phyloP scores from a whole-genome alignment of 805 yeast genomes.

The Hanseniaspora singularis region DNA sequence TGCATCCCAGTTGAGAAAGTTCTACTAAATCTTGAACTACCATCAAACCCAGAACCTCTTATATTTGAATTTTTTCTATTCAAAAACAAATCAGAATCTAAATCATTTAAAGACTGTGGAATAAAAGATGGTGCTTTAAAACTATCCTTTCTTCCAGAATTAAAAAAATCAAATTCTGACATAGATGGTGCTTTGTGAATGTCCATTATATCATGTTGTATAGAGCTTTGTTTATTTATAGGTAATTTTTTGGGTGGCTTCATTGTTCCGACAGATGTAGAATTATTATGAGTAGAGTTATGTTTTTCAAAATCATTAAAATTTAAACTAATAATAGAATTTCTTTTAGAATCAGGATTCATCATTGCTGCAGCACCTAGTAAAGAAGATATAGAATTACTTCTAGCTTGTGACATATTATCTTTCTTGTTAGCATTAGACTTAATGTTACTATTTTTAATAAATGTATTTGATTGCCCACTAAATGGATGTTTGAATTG shows the following conservation, averaged over 20 bases:
- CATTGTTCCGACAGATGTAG: slow-evolving; percentile 16
- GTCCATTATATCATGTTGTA: slow-evolving; percentile 10
- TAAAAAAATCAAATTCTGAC: slow-evolving; percentile 18
- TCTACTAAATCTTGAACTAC: slow-evolving; percentile 12
- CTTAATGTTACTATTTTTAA: slow-evolving; percentile 17
- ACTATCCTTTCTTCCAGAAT: slow-evolving; percentile 15
- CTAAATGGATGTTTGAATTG: slow-evolving; percentile 14
- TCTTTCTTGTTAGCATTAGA: slow-evolving; percentile 17
- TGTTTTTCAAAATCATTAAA: slow-evolving; percentile 22
- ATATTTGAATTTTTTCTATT: slow-evolving; percentile 27
- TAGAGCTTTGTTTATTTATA: slow-evolving; percentile 4
- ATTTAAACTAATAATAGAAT: slow-evolving; percentile 23
- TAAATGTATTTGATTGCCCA: slow-evolving; percentile 7
- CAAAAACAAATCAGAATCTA: slow-evolving; percentile 26
- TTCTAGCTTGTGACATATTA: slow-evolving; percentile 18
- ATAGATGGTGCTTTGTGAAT: slow-evolving; percentile 16
- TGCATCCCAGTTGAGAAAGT: slow-evolving; percentile 16
- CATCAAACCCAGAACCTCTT: slow-evolving; percentile 20
- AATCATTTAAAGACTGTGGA: slow-evolving; percentile 18
- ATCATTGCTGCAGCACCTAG: slow-evolving; percentile 16
- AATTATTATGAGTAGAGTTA: slow-evolving; percentile 12
- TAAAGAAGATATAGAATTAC: slow-evolving; percentile 16
- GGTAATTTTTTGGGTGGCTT: slow-evolving; percentile 22
- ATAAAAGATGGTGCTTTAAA: slow-evolving; percentile 27
- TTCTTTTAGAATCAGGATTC: slow-evolving; percentile 22